phyloP scores from a whole-genome alignment of 306 rosid species.

The Senna siamea region DNA sequence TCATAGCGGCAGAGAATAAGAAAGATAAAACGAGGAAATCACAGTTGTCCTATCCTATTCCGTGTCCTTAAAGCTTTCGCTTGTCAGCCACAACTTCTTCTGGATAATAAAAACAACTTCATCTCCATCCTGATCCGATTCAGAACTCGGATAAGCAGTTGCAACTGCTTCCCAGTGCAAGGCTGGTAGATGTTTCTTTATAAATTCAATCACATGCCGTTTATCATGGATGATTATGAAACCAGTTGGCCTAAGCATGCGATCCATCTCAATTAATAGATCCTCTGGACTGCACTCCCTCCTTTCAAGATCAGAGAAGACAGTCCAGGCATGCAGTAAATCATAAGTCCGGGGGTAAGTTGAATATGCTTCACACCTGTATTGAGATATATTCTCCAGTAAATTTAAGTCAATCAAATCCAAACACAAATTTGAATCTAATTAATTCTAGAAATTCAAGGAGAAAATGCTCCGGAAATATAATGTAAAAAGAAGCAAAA shows the following conservation, averaged over 20 bases:
- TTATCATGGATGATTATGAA: slow-evolving; percentile 75
- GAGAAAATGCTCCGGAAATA: background rate
- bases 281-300: slow-evolving; percentile 79
- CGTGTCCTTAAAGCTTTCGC: slow-evolving; percentile 62
- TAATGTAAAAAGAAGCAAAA: slow-evolving; percentile 3
- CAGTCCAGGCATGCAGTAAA: slow-evolving; percentile 82
- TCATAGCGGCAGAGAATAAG: slow-evolving; percentile 45
- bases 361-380: slow-evolving; percentile 68
- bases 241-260: slow-evolving; percentile 84
- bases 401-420: slow-evolving; percentile 19
- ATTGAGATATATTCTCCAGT: slow-evolving; percentile 32
- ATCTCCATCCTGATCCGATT: slow-evolving; percentile 62
- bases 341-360: slow-evolving; percentile 93
- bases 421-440: slow-evolving; percentile 27
- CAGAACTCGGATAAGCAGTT: slow-evolving; percentile 54
- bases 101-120: slow-evolving; percentile 69
- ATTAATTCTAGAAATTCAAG: slow-evolving; percentile 24
- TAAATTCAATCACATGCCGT: slow-evolving; percentile 63
- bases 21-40: slow-evolving; percentile 27
- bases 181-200: slow-evolving; percentile 69
- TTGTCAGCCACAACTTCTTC: slow-evolving; percentile 88
- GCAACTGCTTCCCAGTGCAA: slow-evolving; percentile 94
- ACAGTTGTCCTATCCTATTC: slow-evolving; percentile 63
- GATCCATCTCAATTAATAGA: slow-evolving; percentile 88
- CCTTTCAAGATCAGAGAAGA: slow-evolving; percentile 78